Percentiles rank a stretch among this genome's conserved stretches.
Evolutionary conservation across 805 yeast species (phyloP).

Genomic region (Metschnikowia colocasiae): DNA sequence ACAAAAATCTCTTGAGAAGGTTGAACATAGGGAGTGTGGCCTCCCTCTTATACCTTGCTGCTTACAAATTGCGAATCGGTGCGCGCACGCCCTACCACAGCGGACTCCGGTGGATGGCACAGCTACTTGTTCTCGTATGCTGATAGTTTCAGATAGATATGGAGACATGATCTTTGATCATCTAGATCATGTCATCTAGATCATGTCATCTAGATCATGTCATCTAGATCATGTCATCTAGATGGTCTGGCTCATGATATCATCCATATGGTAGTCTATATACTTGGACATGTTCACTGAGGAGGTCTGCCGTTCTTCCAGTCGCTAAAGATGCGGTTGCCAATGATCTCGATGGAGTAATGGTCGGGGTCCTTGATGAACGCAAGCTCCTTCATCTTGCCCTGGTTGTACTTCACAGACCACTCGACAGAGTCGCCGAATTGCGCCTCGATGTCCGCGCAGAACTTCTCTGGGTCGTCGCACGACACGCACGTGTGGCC

Average conservation of each 20-base stretch:
- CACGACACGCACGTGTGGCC: conserved; percentile 81
- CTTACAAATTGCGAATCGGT: conserved; percentile 1
- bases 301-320: conserved; percentile 18
- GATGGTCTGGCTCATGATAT: no score
- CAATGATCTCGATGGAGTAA: conserved; percentile 74
- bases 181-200: no score
- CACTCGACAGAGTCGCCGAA: conserved; percentile 47
- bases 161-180: no score
- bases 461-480: conserved; percentile 55
- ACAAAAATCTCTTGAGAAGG: conserved; percentile 13
- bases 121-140: no score
- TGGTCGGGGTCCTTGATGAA: conserved; percentile 88
- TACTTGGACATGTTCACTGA: no score
- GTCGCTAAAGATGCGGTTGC: conserved; percentile 29
- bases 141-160: no score
- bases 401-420: conserved; percentile 54
- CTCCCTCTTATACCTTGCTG: neutral
- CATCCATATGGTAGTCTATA: no score
- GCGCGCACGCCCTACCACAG: neutral
- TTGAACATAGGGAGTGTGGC: conserved; percentile 7
- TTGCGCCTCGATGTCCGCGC: conserved; percentile 48
- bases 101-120: no score
- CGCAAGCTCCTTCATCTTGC: conserved; percentile 58
- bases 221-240: no score
- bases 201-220: no score